These are phyloP conservation scores for Nakazawaea sp. DNA, from an alignment of 805 yeast species.

Conservation along the genomic window DNA sequence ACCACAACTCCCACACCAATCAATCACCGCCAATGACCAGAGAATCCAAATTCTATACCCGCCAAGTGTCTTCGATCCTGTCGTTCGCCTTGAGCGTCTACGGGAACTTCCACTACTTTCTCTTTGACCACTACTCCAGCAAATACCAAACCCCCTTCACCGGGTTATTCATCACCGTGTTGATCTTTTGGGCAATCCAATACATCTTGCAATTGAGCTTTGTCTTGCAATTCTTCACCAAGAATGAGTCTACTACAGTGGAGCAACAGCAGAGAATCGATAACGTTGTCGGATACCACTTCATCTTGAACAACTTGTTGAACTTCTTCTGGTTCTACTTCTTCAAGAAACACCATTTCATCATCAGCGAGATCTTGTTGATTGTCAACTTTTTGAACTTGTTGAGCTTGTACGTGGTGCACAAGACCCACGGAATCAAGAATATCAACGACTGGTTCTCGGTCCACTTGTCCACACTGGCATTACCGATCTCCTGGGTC, in stretches of 20 bases:
- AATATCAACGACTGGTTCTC: slow-evolving; percentile 46
- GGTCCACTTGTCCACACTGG: slow-evolving; percentile 59
- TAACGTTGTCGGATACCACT: slow-evolving; percentile 49
- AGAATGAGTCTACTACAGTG: slow-evolving; percentile 15
- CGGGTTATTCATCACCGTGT: slow-evolving; percentile 38
- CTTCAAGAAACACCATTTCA: slow-evolving; percentile 53
- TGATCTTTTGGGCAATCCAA: slow-evolving; percentile 53
- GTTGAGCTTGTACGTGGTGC: slow-evolving; percentile 45
- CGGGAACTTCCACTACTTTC: slow-evolving; percentile 48
- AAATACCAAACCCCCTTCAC: slow-evolving; percentile 65
- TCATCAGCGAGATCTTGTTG: slow-evolving; percentile 52
- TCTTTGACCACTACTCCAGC: slow-evolving; percentile 43
- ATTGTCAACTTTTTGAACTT: slow-evolving; percentile 56
- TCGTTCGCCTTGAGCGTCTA: slow-evolving; percentile 51
- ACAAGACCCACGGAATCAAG: slow-evolving; percentile 51
- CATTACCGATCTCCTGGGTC: slow-evolving; percentile 72
- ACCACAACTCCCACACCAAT: too few relatives aligned
- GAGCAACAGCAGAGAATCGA: slow-evolving; percentile 25
- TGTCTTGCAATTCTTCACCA: slow-evolving; percentile 35
- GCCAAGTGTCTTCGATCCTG: slow-evolving; percentile 39
- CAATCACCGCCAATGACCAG: slow-evolving; percentile 13
- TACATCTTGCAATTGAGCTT: slow-evolving; percentile 47
- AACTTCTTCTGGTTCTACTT: slow-evolving; percentile 58
- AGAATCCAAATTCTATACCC: slow-evolving; percentile 19
- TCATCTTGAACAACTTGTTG: slow-evolving; percentile 52